Percentiles rank a stretch among this genome's conserved stretches.
These are phyloP conservation scores for Talaromyces sp. DNA, from an alignment of 2,329 filamentous ascomycete species.

Conservation along the genomic window DNA sequence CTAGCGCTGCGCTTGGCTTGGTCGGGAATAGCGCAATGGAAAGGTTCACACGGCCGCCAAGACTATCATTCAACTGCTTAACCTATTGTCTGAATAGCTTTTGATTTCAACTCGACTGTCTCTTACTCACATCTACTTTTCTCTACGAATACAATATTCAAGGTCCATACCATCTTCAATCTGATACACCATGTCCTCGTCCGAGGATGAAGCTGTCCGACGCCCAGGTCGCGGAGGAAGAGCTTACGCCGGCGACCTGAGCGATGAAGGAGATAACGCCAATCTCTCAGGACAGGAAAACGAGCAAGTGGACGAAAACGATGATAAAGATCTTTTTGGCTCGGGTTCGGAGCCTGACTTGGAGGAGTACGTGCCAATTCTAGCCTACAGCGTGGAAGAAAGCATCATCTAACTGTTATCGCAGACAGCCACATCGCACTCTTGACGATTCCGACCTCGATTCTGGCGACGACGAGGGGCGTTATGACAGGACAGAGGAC, in stretches of 20 bases:
- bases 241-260: constrained; percentile 22
- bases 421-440: constrained; percentile 38
- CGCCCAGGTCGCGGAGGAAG: constrained; percentile 30
- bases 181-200: constrained; percentile 30
- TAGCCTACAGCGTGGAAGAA: background rate
- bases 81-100: background rate
- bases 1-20: background rate
- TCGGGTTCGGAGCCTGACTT: constrained; percentile 41
- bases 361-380: constrained; percentile 28
- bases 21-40: constrained; percentile 3
- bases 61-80: background rate
- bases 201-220: constrained; percentile 35
- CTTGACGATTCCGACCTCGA: constrained; percentile 60
- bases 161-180: too few species aligned
- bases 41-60: background rate
- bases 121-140: background rate
- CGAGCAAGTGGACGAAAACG: constrained; percentile 29
- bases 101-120: background rate
- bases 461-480: constrained; percentile 57
- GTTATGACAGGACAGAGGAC: constrained; percentile 48
- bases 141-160: background rate
- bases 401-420: constrained; percentile 16
- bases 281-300: constrained; percentile 22
- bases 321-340: constrained; percentile 44
- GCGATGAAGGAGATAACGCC: constrained; percentile 22